A percentile compares a stretch with the other conserved stretches of the same genome.
Evolutionary conservation across 169 alveolate genomes (phyloP).

Genomic region (Eimeria mitis): DNA sequence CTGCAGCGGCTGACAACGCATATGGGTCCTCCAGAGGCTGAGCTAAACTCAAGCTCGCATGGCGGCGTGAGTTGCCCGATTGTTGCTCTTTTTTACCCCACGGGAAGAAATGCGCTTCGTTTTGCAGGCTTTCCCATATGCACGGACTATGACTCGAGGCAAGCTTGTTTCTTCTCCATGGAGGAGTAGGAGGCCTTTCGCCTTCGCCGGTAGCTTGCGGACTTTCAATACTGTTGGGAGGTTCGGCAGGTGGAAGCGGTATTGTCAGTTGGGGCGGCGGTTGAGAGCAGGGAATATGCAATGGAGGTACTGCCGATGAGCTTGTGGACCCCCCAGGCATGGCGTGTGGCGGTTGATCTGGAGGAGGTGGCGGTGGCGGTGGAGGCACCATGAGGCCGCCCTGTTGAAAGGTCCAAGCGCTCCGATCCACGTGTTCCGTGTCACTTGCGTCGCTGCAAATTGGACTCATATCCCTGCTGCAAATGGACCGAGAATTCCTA

Average conservation of each 20-base stretch:
- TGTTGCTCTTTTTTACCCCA: background rate
- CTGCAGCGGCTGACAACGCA: background rate
- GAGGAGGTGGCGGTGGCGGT: constrained; percentile 64
- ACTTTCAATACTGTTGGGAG: constrained; percentile 15
- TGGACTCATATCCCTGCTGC: constrained; percentile 59
- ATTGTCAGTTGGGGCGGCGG: constrained; percentile 10
- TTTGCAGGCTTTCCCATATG: background rate
- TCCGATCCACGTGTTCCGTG: constrained; percentile 26
- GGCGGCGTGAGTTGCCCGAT: background rate
- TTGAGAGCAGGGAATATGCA: constrained; percentile 1
- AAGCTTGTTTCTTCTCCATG: constrained; percentile 26
- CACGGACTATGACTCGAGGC: background rate
- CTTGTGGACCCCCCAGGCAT: background rate
- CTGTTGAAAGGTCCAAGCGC: constrained; percentile 4
- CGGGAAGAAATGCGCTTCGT: background rate
- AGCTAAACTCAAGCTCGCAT: background rate
- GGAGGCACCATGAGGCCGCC: constrained; percentile 29
- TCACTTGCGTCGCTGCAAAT: constrained; percentile 65
- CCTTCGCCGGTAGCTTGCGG: background rate
- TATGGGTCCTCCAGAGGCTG: constrained; percentile 41
- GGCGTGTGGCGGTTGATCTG: constrained; percentile 14
- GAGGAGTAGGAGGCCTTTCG: constrained; percentile 52
- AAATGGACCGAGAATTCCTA: background rate
- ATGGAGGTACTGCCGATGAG: background rate
- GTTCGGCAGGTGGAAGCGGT: constrained; percentile 60